Base-by-base conservation (phyloP, 75 land plant genomes). In the Pinus tabuliformis region DNA sequence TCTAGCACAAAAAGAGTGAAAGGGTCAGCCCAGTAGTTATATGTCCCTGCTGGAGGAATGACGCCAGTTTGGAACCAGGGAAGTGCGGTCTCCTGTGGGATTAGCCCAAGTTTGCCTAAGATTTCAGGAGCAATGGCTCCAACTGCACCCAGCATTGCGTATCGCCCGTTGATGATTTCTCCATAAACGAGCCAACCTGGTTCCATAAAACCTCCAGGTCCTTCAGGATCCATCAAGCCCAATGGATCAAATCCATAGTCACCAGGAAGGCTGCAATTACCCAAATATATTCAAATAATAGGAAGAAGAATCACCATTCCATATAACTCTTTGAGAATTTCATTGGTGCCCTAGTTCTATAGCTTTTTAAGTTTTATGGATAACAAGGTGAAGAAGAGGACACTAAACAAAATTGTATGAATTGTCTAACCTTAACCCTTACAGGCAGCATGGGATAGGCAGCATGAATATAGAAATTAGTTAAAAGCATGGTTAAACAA, bases 21-120 rank as follows among this genome's bases (percentile, higher is more conserved):
- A 4, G 90, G 80, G 81, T 95, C 98, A 8, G 98, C 98, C 98
- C 98, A 93, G 89, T 95, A 95, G 91, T 82, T 81, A 92, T 93
- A 95, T 12, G 92, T 88, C 14, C 98, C 98, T 1, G 91, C 90
- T 13, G 98, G 97, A 2, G 98, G 98, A 76, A 95, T 83, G 42
- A 95, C 98, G 0, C 98, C 98, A 11, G 92, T 94, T 76, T 82
- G 57, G 87, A 93, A 92, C 96, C 96, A 93, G 1, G 84, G 84
- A 30, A 92, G 81, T 58, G 98, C 97, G 0, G 98, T 95, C 77
- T 95, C 97, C 28, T 85, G 81, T 15, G 98, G 98, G 71, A 95
- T 91, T 18, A 93, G 89, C 8, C 98, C 98, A 5, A 85, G 77
- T 77, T 89, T 91, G 21, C 98, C 98, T 0, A 95, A 75, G 24